Evolutionary conservation across 352 stramenopile genomes (phyloP), one percentile per base, ranked within the genome.

Genomic region (Thraustochytrium striatum): DNA sequence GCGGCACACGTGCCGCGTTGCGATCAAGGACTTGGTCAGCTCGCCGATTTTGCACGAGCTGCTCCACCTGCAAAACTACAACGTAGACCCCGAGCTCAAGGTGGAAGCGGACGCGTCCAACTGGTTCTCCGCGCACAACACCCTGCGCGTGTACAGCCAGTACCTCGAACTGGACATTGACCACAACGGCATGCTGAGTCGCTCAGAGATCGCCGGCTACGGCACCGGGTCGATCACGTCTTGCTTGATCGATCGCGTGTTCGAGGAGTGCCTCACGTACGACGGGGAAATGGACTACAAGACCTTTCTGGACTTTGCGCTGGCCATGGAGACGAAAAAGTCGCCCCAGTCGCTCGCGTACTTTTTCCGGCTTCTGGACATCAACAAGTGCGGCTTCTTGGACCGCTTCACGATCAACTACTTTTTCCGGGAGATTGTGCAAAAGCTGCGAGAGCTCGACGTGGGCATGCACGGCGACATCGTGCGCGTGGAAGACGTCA

Each of bases 81-180:
- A 25, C 8, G 11, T 43, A 16, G 65, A 75, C 47, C 35, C 50
- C 35, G 44, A 75, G 32, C 65, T 58, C 30, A 38, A 75, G 30
- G 41, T 43, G 28, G 47, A 55, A 25, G 16, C 47, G 47, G 47
- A 55, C 16, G 25, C 47, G 16, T 55, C 25, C 47, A 86, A 85
- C 59, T 87, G 84, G 84, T 87, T 87, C 59, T 84, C 69, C 19
- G 62, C 82, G n/a, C 81, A 87, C 57, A 85, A 81, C 52, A 72
- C 82, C 0, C 78, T 87, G 9, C 59, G 82, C 50, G 83, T 88
- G 1, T 88, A 88, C 73, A 83, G 33, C n/a, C 65, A 87, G 68
- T 88, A 88, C 53, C 83, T 87, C 13, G 82, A 87, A 36, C 82
- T 88, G 32, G 85, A 88, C 78, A 69, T 68, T 13, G 84, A 87